Percentiles rank a stretch among this genome's conserved stretches.
Evolutionary conservation across 805 yeast genomes (phyloP).

Genomic region (Nakazawaea holstii): DNA sequence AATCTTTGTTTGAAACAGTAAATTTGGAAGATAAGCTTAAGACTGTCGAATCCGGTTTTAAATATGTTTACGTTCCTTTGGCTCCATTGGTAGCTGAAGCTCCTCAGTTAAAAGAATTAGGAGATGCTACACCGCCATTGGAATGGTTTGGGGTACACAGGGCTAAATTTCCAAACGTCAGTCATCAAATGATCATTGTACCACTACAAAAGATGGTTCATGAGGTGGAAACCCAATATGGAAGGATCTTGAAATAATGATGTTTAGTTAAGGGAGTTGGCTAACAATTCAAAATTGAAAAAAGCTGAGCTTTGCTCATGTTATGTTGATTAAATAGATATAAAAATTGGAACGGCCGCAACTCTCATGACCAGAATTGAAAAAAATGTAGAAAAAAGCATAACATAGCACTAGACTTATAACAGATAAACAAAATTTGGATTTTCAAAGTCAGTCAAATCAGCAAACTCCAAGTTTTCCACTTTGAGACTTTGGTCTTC

Average conservation of each 20-base stretch:
- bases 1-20: conserved; percentile 25
- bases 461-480: conserved; percentile 37
- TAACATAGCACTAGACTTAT: neutral
- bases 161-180: conserved; percentile 74
- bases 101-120: conserved; percentile 85
- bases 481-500: conserved; percentile 19
- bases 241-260: conserved; percentile 38
- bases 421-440: conserved; percentile 29
- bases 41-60: conserved; percentile 39
- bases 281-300: too few relatives aligned
- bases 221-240: conserved; percentile 55
- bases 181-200: conserved; percentile 76
- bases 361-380: neutral
- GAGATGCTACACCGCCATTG: conserved; percentile 95
- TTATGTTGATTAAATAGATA: neutral
- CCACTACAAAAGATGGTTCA: conserved; percentile 69
- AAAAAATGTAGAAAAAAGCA: too few relatives aligned
- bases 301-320: too few relatives aligned
- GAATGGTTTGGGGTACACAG: conserved; percentile 98
- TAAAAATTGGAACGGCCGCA: neutral
- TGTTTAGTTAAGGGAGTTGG: conserved; percentile 18
- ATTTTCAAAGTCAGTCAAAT: conserved; percentile 39
- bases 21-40: conserved; percentile 37
- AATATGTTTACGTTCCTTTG: conserved; percentile 55
- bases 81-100: conserved; percentile 80